Evolutionary conservation across 2,329 filamentous ascomycete species (phyloP), one percentile per base, ranked within the genome.

Genomic region (Penicillium thymicola): DNA sequence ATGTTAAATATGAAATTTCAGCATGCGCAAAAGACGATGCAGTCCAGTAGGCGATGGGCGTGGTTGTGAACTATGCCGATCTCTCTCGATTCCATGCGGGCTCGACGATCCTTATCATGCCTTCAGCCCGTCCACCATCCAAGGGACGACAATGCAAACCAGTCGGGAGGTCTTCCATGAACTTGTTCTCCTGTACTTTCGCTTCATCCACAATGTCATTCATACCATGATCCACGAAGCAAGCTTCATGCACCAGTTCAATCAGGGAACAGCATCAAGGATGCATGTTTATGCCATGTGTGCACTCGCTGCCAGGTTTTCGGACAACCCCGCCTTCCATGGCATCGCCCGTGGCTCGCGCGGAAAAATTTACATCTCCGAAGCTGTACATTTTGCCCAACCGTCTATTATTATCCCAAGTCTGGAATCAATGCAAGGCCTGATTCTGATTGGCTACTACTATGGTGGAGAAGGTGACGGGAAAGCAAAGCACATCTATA

Each of bases 251-350:
- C 51, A 32, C n/a, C 58, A 51, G 13, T 37, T 67, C 7, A 38
- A 56, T 25, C 54, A 65, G n/a, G 57, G 63, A 11, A 58, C 37
- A 32, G 62, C 60, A 10, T 52, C 56, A 5, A 58, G 56, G 48
- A 51, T 63, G 4, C 63, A 63, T 23, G 47, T 64, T 2, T 61
- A 66, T 42, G 59, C 57, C 3, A 65, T 66, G 63, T 63, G 59
- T 51, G 61, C 63, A 38, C 51, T 66, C 18, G 58, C 63, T 58
- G 64, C 63, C 18, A 59, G 64, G 59, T 64, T 59, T 43, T 66
- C 64, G 4, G 47, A 57, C 23, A 57, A 63, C 28, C 28, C 28
- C 11, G 28, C 13, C 11, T 30, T 30, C 13, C 28, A 30, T 30
- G 28, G 28, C 11, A 30, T 30, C 28, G 3, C 43, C 48, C 61